These are phyloP conservation scores for Austroboletus niveus DNA, from an alignment of 1,284 basidiomycete species.

Conservation along the genomic window DNA sequence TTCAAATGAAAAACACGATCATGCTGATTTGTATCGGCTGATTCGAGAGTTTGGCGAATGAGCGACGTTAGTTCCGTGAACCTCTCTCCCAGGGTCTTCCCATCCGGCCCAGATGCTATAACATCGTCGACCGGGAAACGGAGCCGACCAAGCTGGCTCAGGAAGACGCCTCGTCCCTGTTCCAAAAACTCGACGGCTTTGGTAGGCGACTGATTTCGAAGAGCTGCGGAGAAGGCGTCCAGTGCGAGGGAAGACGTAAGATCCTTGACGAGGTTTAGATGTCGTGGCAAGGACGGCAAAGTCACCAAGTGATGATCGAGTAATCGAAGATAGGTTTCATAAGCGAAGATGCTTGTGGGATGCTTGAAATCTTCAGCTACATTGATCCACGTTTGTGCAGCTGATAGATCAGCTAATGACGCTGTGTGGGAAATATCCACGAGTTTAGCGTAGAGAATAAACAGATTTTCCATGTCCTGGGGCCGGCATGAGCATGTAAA, in stretches of 20 bases:
- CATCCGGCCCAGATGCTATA: neutral
- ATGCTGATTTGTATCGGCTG: no score
- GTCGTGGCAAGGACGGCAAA: neutral
- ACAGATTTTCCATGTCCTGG: neutral
- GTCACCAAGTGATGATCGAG: neutral
- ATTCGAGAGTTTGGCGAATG: no score
- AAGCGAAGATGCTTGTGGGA: neutral
- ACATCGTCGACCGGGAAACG: neutral
- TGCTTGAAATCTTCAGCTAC: neutral
- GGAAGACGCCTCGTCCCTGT: neutral
- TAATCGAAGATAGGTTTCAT: neutral
- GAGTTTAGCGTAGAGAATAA: neutral
- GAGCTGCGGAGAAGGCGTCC: neutral
- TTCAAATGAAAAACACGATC: no score
- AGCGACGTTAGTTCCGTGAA: neutral
- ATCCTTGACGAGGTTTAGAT: neutral
- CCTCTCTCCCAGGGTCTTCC: neutral
- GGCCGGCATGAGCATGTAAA: neutral
- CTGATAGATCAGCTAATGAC: neutral
- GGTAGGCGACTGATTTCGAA: neutral
- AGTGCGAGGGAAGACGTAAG: neutral
- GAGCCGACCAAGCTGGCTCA: neutral
- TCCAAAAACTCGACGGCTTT: neutral
- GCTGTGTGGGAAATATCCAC: no score
- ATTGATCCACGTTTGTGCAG: neutral